Conservation (phyloP, 2,329 filamentous ascomycete genomes). For the Monilinia vaccinii-corymbosi region DNA sequence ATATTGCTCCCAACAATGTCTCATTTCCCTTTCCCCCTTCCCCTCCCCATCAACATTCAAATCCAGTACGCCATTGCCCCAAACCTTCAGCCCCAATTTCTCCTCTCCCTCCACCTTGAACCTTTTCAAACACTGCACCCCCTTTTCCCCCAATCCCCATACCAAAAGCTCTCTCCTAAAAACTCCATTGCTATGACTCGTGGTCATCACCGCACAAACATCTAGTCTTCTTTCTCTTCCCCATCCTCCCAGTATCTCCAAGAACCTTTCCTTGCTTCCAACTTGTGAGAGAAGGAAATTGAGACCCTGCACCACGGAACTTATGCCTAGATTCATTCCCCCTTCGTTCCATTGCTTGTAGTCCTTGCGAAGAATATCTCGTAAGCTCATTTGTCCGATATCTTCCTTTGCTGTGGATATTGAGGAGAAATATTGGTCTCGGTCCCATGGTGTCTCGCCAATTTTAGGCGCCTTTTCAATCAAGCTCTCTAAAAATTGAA, state of each 20-base stretch:
- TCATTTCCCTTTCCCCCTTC: conserved; percentile 33
- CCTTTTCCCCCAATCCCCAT: conserved; percentile 48
- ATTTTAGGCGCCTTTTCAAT: conserved; percentile 9
- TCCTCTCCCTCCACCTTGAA: conserved; percentile 43
- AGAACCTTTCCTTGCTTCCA: conserved; percentile 36
- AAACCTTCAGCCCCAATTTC: conserved; percentile 47
- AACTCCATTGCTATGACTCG: conserved; percentile 41
- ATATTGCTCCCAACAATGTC: conserved; percentile 59
- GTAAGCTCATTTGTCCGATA: conserved; percentile 48
- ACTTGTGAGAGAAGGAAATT: conserved; percentile 50
- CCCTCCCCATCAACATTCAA: neutral
- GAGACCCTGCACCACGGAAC: conserved; percentile 54
- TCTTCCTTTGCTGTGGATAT: conserved; percentile 59
- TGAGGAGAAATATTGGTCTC: conserved; percentile 46
- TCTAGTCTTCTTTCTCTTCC: conserved; percentile 49
- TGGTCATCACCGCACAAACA: conserved; percentile 60
- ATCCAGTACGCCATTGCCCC: conserved; percentile 39
- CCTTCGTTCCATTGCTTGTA: conserved; percentile 70
- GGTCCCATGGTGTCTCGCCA: conserved; percentile 37
- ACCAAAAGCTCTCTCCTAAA: conserved; percentile 62
- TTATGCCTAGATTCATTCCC: conserved; percentile 53
- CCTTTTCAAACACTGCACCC: conserved; percentile 39
- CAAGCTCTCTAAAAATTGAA: conserved; percentile 47
- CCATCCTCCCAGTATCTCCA: conserved; percentile 43
- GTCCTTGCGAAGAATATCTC: conserved; percentile 69